Conservation (phyloP, 768 basidiomycete species). For the Imleria badia region DNA sequence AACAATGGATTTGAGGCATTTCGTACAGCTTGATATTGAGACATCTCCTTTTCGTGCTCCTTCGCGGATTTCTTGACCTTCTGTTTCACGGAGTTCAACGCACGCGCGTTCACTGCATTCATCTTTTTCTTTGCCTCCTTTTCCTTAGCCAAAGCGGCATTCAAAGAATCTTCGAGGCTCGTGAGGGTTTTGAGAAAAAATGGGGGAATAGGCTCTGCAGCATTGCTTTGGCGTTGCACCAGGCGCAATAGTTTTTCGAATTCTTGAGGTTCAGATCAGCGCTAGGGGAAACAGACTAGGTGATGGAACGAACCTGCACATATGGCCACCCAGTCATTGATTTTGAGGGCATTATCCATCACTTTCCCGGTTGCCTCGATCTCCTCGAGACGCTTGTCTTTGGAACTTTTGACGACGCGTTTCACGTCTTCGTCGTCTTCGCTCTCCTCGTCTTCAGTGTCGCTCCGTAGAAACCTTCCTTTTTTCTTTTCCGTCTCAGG, state of each 20-base stretch:
- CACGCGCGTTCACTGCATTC: slow-evolving; percentile 91
- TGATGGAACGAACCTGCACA: slow-evolving; percentile 64
- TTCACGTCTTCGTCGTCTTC: slow-evolving; percentile 73
- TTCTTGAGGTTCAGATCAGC: slow-evolving; percentile 50
- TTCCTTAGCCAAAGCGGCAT: slow-evolving; percentile 73
- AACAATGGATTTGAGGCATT: not conserved
- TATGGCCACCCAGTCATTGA: slow-evolving; percentile 95
- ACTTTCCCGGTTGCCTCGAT: slow-evolving; percentile 90
- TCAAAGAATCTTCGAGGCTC: slow-evolving; percentile 75
- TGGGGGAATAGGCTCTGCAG: slow-evolving; percentile 82
- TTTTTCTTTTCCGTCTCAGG: slow-evolving; percentile 43
- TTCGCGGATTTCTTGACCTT: slow-evolving; percentile 90
- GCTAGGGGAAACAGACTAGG: not conserved
- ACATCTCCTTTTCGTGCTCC: slow-evolving; percentile 82
- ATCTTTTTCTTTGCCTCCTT: slow-evolving; percentile 94
- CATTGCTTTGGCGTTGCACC: slow-evolving; percentile 82
- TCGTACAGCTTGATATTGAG: slow-evolving; percentile 75
- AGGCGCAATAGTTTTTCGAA: slow-evolving; percentile 95
- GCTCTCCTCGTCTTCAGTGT: slow-evolving; percentile 50
- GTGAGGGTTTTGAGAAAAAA: slow-evolving; percentile 77
- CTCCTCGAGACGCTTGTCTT: slow-evolving; percentile 89
- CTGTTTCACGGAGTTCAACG: slow-evolving; percentile 97
- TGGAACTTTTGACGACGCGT: slow-evolving; percentile 76
- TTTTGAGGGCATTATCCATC: slow-evolving; percentile 94
- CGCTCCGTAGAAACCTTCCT: slow-evolving; percentile 42